Percentiles rank a stretch among this genome's conserved stretches.
Conservation (phyloP, 2,329 filamentous ascomycete genomes). For the Pseudogymnoascus sp. region DNA sequence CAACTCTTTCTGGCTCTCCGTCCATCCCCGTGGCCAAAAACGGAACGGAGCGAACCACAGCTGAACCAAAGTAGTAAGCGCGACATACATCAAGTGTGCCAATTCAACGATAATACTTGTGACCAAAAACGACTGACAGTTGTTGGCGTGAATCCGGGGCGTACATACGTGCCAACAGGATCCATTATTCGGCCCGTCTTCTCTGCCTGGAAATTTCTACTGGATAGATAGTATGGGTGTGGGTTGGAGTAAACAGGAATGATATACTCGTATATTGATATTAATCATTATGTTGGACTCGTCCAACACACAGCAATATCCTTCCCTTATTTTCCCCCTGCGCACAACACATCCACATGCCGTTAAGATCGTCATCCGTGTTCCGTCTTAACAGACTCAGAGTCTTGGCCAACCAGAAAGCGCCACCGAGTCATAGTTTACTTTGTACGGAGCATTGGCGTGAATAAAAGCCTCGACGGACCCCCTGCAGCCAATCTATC, state of each 20-base stretch:
- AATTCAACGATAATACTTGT: not conserved
- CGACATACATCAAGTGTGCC: not conserved
- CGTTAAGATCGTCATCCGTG: not conserved
- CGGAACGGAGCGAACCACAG: not conserved
- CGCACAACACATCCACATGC: not conserved
- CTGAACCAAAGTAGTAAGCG: not conserved
- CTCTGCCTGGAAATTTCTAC: not conserved
- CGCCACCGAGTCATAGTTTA: not conserved
- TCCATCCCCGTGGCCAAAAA: not conserved
- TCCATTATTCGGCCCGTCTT: not conserved
- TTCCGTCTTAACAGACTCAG: not conserved
- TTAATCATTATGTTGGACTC: not conserved
- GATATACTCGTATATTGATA: not conserved
- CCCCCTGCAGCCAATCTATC: not conserved
- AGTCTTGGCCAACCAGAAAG: constrained; percentile 1
- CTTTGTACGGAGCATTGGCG: not conserved
- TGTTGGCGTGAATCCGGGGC: not conserved
- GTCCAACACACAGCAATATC: not conserved
- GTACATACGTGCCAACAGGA: not conserved
- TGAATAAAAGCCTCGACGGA: not conserved
- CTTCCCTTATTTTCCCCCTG: not conserved
- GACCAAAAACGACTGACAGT: not conserved
- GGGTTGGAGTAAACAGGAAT: not conserved
- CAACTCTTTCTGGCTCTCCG: not conserved
- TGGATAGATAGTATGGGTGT: not conserved